Conservation (phyloP, 2,329 filamentous ascomycete species). For the Lecanicillium sp. region DNA sequence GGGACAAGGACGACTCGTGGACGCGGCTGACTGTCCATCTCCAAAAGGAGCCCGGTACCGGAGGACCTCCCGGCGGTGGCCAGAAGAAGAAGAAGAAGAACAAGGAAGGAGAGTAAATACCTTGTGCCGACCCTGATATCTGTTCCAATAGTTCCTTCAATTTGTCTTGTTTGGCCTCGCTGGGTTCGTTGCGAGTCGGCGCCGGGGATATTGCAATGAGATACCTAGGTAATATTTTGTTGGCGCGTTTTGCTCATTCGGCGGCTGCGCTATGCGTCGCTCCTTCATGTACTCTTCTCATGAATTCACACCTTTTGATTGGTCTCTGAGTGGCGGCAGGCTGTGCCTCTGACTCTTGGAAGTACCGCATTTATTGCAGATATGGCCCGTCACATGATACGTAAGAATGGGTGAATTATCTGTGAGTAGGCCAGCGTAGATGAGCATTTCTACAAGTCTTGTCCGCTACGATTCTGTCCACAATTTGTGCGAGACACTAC, state of each 20-base stretch:
- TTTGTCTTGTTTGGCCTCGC: constrained; percentile 29
- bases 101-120: constrained; percentile 29
- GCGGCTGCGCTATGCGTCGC: constrained; percentile 19
- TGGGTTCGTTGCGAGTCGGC: constrained; percentile 31
- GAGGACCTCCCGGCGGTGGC: constrained; percentile 30
- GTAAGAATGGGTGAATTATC: no score
- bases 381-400: no score
- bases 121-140: constrained; percentile 20
- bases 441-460: no score
- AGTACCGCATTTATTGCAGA: no score
- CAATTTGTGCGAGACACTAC: no score
- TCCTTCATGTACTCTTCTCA: constrained; percentile 17
- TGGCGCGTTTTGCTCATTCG: constrained; percentile 19
- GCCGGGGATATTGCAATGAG: constrained; percentile 35
- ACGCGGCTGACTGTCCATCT: constrained; percentile 75
- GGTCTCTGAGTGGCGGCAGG: constrained; percentile 5
- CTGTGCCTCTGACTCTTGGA: constrained; percentile 1
- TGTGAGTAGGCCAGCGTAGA: no score
- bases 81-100: constrained; percentile 63
- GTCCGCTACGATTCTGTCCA: no score
- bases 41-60: constrained; percentile 56
- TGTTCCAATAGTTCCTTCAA: constrained; percentile 32
- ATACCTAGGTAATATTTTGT: constrained; percentile 22
- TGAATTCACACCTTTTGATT: constrained; percentile 12
- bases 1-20: constrained; percentile 90